These are phyloP conservation scores for Phytophthora ramorum DNA, from an alignment of 352 stramenopile species.

Conservation along the genomic window DNA sequence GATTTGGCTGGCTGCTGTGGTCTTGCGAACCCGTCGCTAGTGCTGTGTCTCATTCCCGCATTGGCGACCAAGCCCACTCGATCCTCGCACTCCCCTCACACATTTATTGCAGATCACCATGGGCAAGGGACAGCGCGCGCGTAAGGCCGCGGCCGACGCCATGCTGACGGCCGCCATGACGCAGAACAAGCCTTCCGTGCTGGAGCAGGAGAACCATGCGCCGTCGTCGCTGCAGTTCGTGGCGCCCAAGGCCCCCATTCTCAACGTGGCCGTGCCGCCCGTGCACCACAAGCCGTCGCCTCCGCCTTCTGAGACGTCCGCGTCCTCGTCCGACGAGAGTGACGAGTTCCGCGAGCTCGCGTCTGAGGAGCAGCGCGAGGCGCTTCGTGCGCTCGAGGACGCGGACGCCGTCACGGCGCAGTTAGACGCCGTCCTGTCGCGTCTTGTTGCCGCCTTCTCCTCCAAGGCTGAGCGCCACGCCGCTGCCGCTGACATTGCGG, in stretches of 20 bases:
- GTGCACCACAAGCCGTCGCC: constrained; percentile 34
- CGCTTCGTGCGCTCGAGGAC: constrained; percentile 43
- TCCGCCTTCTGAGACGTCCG: constrained; percentile 38
- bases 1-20: constrained; percentile 30
- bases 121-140: constrained; percentile 76
- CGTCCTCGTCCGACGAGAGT: constrained; percentile 40
- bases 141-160: constrained; percentile 62
- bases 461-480: constrained; percentile 49
- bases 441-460: constrained; percentile 44
- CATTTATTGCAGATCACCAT: constrained; percentile 38
- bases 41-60: constrained; percentile 27
- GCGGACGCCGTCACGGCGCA: constrained; percentile 41
- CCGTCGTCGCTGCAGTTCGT: constrained; percentile 35
- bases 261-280: constrained; percentile 22
- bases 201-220: constrained; percentile 26
- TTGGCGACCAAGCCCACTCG: constrained; percentile 17
- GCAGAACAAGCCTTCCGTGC: constrained; percentile 41
- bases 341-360: constrained; percentile 47
- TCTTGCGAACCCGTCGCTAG: background rate
- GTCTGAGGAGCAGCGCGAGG: constrained; percentile 53
- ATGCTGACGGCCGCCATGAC: constrained; percentile 45
- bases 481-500: constrained; percentile 56
- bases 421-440: constrained; percentile 49
- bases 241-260: constrained; percentile 12
- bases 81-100: constrained; percentile 6